These are phyloP conservation scores for Metarhizium guizhouense DNA, from an alignment of 2,329 filamentous ascomycete species.

Conservation along the genomic window DNA sequence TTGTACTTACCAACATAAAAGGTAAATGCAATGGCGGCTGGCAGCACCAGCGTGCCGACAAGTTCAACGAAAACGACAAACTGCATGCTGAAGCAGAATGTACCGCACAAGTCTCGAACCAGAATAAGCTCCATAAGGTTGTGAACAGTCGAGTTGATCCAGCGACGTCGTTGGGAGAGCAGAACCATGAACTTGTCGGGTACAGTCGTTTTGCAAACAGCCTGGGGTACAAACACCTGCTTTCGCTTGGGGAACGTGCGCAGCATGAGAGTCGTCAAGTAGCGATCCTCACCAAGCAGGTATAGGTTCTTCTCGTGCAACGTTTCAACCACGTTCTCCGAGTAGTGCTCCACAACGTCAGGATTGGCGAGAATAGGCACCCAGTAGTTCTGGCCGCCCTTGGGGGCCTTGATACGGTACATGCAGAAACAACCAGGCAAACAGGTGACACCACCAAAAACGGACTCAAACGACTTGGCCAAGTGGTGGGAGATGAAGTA, in stretches of 20 bases:
- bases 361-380: conserved; percentile 97
- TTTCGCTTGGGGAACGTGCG: conserved; percentile 98
- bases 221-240: conserved; percentile 96
- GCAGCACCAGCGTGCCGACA: conserved; percentile 86
- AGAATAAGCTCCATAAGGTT: conserved; percentile 97
- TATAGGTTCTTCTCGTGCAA: conserved; percentile 96
- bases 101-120: conserved; percentile 91
- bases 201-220: conserved; percentile 96
- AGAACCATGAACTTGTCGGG: conserved; percentile 88
- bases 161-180: conserved; percentile 87
- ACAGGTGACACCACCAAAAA: conserved; percentile 98
- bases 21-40: conserved; percentile 93
- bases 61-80: conserved; percentile 96
- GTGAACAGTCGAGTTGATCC: conserved; percentile 99
- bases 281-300: conserved; percentile 86
- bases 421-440: conserved; percentile 99
- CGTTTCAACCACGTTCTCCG: conserved; percentile 97
- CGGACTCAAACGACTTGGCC: conserved; percentile 93
- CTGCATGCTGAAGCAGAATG: conserved; percentile 99
- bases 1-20: conserved; percentile 77
- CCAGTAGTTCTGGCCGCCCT: conserved; percentile 98
- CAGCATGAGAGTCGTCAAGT: conserved; percentile 93
- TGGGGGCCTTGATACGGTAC: conserved; percentile 99
- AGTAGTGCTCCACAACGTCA: conserved; percentile 98
- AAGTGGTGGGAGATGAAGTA: conserved; percentile 99